These are phyloP conservation scores for Hypoxylon sp. DNA, from an alignment of 2,329 filamentous ascomycete species.

Conservation along the genomic window DNA sequence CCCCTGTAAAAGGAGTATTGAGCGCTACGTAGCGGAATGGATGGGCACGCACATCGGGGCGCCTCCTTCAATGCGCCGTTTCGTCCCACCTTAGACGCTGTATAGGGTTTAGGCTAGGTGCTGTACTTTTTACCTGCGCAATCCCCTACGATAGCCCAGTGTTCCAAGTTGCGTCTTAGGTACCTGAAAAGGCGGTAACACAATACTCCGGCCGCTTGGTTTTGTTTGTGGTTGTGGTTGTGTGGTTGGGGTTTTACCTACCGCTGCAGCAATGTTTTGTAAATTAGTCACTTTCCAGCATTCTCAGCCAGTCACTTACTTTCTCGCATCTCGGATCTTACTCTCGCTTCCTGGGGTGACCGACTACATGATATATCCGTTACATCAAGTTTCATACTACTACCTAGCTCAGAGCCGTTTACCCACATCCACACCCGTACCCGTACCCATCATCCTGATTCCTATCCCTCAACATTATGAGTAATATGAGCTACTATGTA, in stretches of 20 bases:
- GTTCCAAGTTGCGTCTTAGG: not conserved
- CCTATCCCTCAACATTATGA: conserved; percentile 28
- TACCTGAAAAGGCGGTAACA: conserved; percentile 8
- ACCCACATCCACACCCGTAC: conserved; percentile 5
- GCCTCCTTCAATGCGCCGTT: conserved; percentile 11
- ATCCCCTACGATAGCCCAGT: conserved; percentile 4
- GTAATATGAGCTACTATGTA: conserved; percentile 20
- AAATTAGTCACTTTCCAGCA: conserved; percentile 1
- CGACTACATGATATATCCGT: conserved; percentile 23
- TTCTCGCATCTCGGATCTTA: not conserved
- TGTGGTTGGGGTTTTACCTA: no score
- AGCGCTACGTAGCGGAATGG: conserved; percentile 17
- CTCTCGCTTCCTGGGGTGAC: conserved; percentile 10
- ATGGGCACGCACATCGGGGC: conserved; percentile 12
- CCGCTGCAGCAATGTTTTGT: conserved; percentile 1
- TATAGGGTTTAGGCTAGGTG: not conserved
- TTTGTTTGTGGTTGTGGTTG: conserved; percentile 7
- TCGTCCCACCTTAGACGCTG: conserved; percentile 22
- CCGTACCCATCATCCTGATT: not conserved
- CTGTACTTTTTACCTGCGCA: conserved; percentile 20
- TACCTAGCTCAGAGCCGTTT: conserved; percentile 30
- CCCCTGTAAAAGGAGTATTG: conserved; percentile 28
- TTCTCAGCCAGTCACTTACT: not conserved
- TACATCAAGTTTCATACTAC: conserved; percentile 35
- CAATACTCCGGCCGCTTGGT: conserved; percentile 8